Base-by-base conservation (phyloP, 306 rosid species). In the Alnus glutinosa region DNA sequence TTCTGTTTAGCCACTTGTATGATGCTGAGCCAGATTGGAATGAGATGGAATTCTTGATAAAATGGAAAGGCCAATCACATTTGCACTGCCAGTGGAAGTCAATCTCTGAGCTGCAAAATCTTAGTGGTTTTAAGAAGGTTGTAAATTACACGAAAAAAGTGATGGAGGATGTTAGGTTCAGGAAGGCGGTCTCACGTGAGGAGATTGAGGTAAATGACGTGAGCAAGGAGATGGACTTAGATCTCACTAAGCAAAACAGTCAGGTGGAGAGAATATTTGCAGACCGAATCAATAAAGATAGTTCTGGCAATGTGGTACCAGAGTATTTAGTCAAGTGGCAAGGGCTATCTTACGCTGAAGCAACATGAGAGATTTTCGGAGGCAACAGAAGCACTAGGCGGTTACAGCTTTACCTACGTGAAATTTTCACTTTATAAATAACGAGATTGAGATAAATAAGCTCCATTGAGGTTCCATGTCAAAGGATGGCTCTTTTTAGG, bases 1-100 rank as follows among this genome's bases (percentile, higher is more conserved):
- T 89, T 66, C 80, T 96, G 58, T 83, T 85, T 74, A 91, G 97
- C 85, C 92, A 90, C 83, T 83, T 93, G 89, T 96, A 91, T 82
- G 96, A 93, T 77, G 86, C 89, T 47, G 94, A 83, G 79, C 86
- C 92, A 64, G 97, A 96, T 87, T 96, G 98, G 98, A 85, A 86
- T 83, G 89, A 88, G 81, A 83, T 87, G 78, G 99, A 96, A 80
- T 96, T 93, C 80, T 82, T 91, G 79, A 96, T 96, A 78, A 96
- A 96, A 89, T 96, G 99, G 99, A 96, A 96, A 87, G 98, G 99
- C 85, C 98, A 90, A 61, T 96, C 99, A 47, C 99, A 96, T 91
- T 86, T 96, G 88, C 99, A 96, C 78, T 96, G 99, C 83, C 97
- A 91, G 61, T 96, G 99, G 99, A 96, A 91, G 84, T 85, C 97